These are phyloP conservation scores for Viridothelium virens DNA, from an alignment of 495 filamentous ascomycete genomes.

Conservation along the genomic window DNA sequence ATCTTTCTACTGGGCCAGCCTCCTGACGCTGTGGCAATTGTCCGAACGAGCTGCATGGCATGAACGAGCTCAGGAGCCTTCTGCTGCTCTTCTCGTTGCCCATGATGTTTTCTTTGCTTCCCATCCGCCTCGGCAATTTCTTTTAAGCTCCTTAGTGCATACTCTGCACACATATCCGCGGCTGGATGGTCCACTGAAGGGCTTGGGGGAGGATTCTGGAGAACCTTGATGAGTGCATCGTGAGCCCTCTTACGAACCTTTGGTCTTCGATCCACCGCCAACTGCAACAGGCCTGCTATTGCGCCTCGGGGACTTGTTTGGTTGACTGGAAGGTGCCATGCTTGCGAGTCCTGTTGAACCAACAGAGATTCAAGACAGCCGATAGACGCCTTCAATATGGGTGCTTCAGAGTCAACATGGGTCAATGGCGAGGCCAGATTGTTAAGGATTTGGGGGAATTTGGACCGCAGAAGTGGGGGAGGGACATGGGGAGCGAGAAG, in stretches of 20 bases:
- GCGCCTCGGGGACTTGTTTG: conserved; percentile 83
- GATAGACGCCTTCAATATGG: conserved; percentile 78
- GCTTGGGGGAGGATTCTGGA: conserved; percentile 75
- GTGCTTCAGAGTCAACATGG: conserved; percentile 74
- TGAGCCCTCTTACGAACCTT: conserved; percentile 94
- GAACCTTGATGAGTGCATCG: conserved; percentile 75
- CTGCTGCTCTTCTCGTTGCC: conserved; percentile 42
- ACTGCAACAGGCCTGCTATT: conserved; percentile 72
- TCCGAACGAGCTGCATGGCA: conserved; percentile 81
- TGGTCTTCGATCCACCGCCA: conserved; percentile 80
- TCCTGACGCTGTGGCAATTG: conserved; percentile 72
- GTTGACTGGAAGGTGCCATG: conserved; percentile 78
- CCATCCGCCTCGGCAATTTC: conserved; percentile 57
- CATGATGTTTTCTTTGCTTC: conserved; percentile 58
- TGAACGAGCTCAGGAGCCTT: conserved; percentile 83
- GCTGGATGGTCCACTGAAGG: conserved; percentile 89
- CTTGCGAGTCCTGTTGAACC: conserved; percentile 72
- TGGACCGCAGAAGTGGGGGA: conserved; percentile 74
- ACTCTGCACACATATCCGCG: conserved; percentile 90
- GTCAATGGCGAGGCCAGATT: conserved; percentile 76
- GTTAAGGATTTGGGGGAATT: conserved; percentile 87
- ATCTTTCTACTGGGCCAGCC: conserved; percentile 98
- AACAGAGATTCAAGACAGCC: conserved; percentile 85
- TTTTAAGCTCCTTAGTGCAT: conserved; percentile 65
- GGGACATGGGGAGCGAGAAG: conserved; percentile 76